Conservation (phyloP, 768 basidiomycete species). For the Naganishia vaughanmartiniae region DNA sequence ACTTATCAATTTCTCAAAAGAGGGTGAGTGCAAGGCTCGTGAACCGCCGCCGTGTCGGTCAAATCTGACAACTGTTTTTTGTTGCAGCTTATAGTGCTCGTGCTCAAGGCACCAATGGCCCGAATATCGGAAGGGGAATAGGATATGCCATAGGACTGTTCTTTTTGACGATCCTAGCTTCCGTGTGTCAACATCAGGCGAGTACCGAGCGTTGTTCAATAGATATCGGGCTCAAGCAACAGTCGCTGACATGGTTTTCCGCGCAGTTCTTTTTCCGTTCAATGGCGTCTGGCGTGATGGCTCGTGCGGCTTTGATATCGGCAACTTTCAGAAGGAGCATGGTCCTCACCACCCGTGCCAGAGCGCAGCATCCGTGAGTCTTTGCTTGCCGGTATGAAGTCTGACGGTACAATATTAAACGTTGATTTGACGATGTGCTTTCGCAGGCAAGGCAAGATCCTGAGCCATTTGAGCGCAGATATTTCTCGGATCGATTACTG, state of each 20-base stretch:
- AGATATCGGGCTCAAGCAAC: not conserved
- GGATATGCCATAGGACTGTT: constrained; percentile 50
- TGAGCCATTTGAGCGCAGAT: constrained; percentile 59
- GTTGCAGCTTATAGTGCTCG: constrained; percentile 41
- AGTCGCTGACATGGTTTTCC: not conserved
- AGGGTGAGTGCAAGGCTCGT: constrained; percentile 31
- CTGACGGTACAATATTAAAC: not conserved
- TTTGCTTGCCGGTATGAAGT: no score
- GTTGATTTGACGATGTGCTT: not conserved
- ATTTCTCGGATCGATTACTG: constrained; percentile 53
- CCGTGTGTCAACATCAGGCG: constrained; percentile 47
- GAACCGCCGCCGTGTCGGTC: not conserved
- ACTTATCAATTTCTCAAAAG: constrained; percentile 45
- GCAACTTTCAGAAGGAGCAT: constrained; percentile 41
- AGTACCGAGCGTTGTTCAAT: not conserved
- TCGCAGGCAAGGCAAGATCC: constrained; percentile 50
- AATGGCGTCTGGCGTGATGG: constrained; percentile 46
- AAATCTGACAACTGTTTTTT: not conserved
- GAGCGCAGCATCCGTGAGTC: constrained; percentile 38
- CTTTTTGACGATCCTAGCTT: constrained; percentile 42
- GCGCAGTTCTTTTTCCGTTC: constrained; percentile 51
- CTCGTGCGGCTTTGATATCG: constrained; percentile 45
- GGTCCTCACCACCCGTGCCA: constrained; percentile 29
- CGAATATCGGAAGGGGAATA: constrained; percentile 47
- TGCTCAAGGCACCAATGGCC: constrained; percentile 31